Evolutionary conservation across 306 rosid genomes (phyloP).

Genomic region (Dryas drummondii): DNA sequence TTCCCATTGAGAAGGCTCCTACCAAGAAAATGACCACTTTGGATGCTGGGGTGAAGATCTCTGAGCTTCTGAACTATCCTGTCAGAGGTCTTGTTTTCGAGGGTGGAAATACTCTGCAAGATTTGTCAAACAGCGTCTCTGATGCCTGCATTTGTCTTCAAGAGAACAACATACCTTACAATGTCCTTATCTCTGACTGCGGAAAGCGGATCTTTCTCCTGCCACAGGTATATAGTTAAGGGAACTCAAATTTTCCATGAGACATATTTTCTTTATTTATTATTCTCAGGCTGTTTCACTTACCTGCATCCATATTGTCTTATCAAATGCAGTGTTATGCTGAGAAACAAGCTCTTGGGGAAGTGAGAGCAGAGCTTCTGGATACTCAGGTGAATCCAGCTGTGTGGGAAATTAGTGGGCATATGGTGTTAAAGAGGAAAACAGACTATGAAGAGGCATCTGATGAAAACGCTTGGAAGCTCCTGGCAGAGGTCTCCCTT

Average conservation of each 20-base stretch:
- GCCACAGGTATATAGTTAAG: constrained; percentile 69
- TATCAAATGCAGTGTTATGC: constrained; percentile 71
- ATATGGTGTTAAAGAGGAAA: constrained; percentile 93
- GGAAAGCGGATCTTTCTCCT: constrained; percentile 73
- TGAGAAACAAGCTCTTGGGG: constrained; percentile 97
- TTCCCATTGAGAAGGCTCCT: constrained; percentile 92
- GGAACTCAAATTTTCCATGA: not conserved
- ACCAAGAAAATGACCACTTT: constrained; percentile 55
- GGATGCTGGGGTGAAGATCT: constrained; percentile 58
- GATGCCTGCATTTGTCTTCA: constrained; percentile 87
- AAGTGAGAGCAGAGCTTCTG: constrained; percentile 80
- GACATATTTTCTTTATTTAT: not conserved
- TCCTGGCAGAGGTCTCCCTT: constrained; percentile 90
- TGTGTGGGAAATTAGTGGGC: constrained; percentile 96
- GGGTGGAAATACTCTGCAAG: constrained; percentile 60
- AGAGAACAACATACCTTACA: constrained; percentile 78
- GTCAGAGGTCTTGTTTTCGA: constrained; percentile 88
- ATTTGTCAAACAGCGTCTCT: constrained; percentile 66
- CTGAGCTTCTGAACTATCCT: constrained; percentile 67
- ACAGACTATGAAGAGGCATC: constrained; percentile 89
- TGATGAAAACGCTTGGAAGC: constrained; percentile 90
- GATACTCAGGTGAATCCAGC: constrained; percentile 99
- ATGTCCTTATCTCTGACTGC: constrained; percentile 76
- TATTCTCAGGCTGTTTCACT: not conserved
- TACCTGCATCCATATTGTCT: not conserved